These are phyloP conservation scores for Cyberlindnera saturnus DNA, from an alignment of 805 yeast genomes.

Conservation along the genomic window DNA sequence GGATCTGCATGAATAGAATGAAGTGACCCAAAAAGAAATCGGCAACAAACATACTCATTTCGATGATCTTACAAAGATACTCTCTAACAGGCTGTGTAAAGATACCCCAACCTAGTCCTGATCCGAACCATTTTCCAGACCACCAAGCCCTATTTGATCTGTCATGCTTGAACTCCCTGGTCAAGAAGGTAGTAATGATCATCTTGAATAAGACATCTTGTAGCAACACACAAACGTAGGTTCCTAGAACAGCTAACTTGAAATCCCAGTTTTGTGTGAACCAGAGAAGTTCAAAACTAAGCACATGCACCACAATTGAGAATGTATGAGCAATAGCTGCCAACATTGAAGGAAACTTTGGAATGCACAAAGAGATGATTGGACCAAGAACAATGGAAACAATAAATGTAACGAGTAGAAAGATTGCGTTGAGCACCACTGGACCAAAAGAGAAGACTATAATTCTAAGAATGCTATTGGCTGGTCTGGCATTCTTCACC, in stretches of 20 bases:
- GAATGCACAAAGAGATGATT: constrained; percentile 31
- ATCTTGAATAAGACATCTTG: constrained; percentile 48
- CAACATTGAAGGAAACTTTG: constrained; percentile 41
- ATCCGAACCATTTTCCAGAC: constrained; percentile 60
- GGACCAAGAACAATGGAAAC: constrained; percentile 46
- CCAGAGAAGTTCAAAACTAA: constrained; percentile 49
- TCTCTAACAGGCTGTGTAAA: constrained; percentile 55
- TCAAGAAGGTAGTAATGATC: constrained; percentile 37
- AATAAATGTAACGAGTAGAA: constrained; percentile 34
- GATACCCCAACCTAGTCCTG: constrained; percentile 49
- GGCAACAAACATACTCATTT: constrained; percentile 48
- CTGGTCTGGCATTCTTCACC: constrained; percentile 27
- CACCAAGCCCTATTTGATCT: constrained; percentile 60
- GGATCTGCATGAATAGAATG: constrained; percentile 45
- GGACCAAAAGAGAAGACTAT: constrained; percentile 42
- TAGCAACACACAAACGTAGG: constrained; percentile 37
- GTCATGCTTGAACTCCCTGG: constrained; percentile 51
- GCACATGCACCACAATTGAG: constrained; percentile 40
- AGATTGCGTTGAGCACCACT: constrained; percentile 34
- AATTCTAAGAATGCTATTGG: constrained; percentile 39
- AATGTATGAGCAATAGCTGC: constrained; percentile 44
- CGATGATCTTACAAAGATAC: constrained; percentile 48
- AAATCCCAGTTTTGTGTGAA: constrained; percentile 52
- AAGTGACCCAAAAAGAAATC: constrained; percentile 51
- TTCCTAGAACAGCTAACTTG: constrained; percentile 48